Evolutionary conservation across 495 filamentous ascomycete species (phyloP), one percentile per base, ranked within the genome.

Genomic region (Aspergillus nanangensis): DNA sequence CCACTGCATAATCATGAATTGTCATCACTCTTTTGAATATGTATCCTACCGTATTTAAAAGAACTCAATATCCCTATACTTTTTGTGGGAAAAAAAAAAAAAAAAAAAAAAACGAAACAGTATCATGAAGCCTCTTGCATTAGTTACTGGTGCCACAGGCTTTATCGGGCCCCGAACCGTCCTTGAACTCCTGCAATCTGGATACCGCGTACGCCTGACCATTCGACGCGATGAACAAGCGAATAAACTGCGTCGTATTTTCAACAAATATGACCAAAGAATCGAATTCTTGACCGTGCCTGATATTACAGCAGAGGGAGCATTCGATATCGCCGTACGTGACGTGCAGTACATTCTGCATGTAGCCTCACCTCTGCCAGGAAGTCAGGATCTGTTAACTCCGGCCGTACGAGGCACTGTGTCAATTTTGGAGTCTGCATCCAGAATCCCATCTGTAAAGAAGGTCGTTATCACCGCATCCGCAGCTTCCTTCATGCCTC

Each of bases 331-430:
- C 18, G 72, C 70, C 11, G 60, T 76, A 18, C 56, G 71, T 29
- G 73, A 61, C 34, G 71, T 67, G 1, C 67, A 61, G 18, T 69
- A 70, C 45, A 62, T 78, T 40, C 65, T 80, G 39, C 78, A 82
- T 52, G 51, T 75, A 27, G 77, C 78, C 1, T 75, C 73, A 24
- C 76, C 78, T 0, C 38, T 69, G 47, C 25, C 58, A n/a, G 25
- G 23, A 0, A n/a, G n/a, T 3, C 43, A 44, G 3, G 52, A 61
- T 35, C 38, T 68, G 24, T 3, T 72, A 20, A 23, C 45, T 8
- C 67, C 71, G 13, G 68, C 69, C 13, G 48, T 72, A 4, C 50
- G 67, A 9, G 58, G 55, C 1, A 69, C 69, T 7, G 40, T 62
- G 9, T 49, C 50, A n/a, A 59, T 75, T 5, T 56, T 77, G 27